These are phyloP conservation scores for Alternaria triticimaculans DNA, from an alignment of 2,329 filamentous ascomycete genomes.

Conservation along the genomic window DNA sequence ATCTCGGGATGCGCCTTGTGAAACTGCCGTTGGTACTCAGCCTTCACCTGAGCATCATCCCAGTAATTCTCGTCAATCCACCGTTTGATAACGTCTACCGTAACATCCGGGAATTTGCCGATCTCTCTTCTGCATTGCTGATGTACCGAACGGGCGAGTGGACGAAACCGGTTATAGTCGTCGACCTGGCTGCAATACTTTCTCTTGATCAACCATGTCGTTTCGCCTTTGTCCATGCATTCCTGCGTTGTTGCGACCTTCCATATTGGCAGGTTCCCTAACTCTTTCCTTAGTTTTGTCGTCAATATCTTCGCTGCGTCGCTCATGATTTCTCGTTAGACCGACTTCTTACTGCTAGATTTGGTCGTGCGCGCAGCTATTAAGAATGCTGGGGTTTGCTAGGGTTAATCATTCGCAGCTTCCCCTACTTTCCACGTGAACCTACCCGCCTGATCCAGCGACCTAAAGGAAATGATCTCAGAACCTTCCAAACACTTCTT, in stretches of 20 bases:
- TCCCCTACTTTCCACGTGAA: not conserved
- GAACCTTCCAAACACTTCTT: not conserved
- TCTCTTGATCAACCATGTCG: not conserved
- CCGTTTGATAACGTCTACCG: not conserved
- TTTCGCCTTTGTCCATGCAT: not conserved
- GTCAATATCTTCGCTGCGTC: not conserved
- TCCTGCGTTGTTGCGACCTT: not conserved
- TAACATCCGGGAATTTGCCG: not conserved
- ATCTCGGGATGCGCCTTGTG: not conserved
- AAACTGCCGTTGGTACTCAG: not conserved
- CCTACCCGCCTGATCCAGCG: not conserved
- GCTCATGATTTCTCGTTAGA: not conserved
- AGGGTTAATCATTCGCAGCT: not conserved
- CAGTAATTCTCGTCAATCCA: not conserved
- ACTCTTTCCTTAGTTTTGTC: not conserved
- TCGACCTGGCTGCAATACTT: not conserved
- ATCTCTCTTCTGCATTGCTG: not conserved
- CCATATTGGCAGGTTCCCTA: not conserved
- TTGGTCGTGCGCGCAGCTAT: not conserved
- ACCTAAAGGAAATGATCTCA: not conserved
- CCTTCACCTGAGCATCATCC: not conserved
- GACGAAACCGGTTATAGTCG: not conserved
- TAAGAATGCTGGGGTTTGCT: not conserved
- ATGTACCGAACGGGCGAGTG: not conserved
- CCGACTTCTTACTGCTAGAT: no score